These are phyloP conservation scores for Articulospora tetracladia DNA, from an alignment of 495 filamentous ascomycete genomes.

Conservation along the genomic window DNA sequence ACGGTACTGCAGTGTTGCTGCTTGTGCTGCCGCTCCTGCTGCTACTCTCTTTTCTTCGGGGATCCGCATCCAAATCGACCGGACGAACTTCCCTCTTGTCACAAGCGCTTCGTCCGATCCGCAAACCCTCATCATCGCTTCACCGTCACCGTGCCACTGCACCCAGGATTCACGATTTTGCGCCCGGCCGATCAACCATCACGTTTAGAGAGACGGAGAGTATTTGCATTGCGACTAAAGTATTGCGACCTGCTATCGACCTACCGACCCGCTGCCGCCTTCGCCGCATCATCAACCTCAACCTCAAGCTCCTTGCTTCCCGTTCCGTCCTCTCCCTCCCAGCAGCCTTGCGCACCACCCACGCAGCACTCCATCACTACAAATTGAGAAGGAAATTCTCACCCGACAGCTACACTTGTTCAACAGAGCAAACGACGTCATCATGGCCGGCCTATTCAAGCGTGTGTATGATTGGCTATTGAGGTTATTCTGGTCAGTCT, in stretches of 20 bases:
- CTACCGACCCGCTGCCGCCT: not conserved
- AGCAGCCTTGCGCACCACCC: not conserved
- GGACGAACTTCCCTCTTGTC: slow-evolving; percentile 10
- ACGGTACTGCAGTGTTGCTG: too few relatives aligned
- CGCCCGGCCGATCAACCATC: not conserved
- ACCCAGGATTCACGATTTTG: not conserved
- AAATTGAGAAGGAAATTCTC: not conserved
- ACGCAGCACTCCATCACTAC: not conserved
- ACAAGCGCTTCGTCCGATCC: slow-evolving; percentile 20
- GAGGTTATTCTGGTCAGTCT: slow-evolving; percentile 93
- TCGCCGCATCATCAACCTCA: not conserved
- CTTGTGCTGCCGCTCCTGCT: too few relatives aligned
- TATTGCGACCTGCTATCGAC: not conserved
- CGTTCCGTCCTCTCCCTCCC: not conserved
- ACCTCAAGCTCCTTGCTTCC: not conserved
- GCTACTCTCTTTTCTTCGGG: not conserved
- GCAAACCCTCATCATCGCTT: not conserved
- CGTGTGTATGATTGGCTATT: slow-evolving; percentile 97
- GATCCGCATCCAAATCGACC: not conserved
- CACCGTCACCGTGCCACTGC: not conserved
- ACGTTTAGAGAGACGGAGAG: not conserved
- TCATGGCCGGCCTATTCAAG: slow-evolving; percentile 85
- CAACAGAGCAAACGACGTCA: slow-evolving; percentile 13
- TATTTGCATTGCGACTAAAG: slow-evolving; percentile 12
- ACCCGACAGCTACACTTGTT: not conserved